phyloP scores from a whole-genome alignment of 345 rosid genomes.

The Lepidium sativum region DNA sequence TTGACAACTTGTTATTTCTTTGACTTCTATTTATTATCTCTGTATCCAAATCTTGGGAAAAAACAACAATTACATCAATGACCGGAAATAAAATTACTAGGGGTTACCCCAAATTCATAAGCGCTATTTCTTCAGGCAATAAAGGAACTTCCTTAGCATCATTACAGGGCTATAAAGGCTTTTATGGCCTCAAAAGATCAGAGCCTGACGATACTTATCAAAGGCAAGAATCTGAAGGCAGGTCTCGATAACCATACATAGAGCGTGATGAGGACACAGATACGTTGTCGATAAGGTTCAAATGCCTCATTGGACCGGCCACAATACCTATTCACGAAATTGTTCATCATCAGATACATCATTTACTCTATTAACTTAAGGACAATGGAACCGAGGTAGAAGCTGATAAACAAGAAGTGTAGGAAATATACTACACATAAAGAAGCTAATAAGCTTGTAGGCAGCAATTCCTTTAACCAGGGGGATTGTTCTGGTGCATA shows the following conservation, averaged over 20 bases:
- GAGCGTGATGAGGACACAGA: background rate
- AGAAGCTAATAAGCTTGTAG: background rate
- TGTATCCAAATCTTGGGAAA: no score
- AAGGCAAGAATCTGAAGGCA: background rate
- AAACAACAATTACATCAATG: no score
- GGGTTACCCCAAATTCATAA: background rate
- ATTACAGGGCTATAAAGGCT: background rate
- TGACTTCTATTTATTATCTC: background rate
- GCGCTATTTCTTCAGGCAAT: background rate
- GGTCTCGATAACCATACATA: background rate
- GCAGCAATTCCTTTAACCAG: conserved; percentile 2
- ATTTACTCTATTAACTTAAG: background rate
- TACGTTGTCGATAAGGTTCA: background rate
- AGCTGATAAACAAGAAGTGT: background rate
- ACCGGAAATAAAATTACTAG: background rate
- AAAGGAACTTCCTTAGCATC: background rate
- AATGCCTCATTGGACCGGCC: background rate
- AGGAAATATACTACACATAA: conserved; percentile 8
- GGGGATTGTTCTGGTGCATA: conserved; percentile 39
- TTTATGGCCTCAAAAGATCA: background rate
- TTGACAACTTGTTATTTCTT: conserved; percentile 5
- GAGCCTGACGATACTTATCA: background rate
- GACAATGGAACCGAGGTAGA: background rate
- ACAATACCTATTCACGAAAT: background rate
- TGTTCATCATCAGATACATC: background rate